phyloP scores from a whole-genome alignment of 768 basidiomycete genomes.

The Gyrodon lividus region DNA sequence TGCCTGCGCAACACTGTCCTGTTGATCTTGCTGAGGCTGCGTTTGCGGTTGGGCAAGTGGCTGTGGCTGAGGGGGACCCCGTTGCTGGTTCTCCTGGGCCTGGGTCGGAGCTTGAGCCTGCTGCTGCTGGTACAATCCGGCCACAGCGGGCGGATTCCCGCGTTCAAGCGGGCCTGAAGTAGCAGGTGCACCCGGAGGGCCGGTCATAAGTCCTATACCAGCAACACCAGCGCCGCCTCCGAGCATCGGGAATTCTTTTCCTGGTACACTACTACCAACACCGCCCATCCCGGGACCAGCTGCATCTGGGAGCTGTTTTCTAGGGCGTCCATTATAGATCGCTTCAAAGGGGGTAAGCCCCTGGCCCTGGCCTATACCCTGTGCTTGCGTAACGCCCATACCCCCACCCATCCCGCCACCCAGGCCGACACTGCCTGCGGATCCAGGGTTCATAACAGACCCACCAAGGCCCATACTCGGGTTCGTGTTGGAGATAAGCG shows the following conservation, averaged over 20 bases:
- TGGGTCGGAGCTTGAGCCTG: constrained; percentile 20
- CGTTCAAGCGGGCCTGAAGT: constrained; percentile 54
- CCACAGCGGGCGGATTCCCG: constrained; percentile 37
- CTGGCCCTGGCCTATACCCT: constrained; percentile 20
- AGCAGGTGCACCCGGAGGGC: constrained; percentile 50
- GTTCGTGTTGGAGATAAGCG: constrained; percentile 56
- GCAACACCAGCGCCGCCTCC: constrained; percentile 47
- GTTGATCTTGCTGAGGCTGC: constrained; percentile 20
- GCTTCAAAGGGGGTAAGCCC: constrained; percentile 59
- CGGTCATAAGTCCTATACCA: constrained; percentile 47
- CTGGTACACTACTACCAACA: constrained; percentile 27
- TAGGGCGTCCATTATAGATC: constrained; percentile 77
- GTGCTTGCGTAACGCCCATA: constrained; percentile 17
- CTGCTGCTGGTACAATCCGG: constrained; percentile 40
- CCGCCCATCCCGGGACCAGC: constrained; percentile 37
- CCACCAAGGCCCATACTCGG: constrained; percentile 20
- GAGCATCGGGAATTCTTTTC: constrained; percentile 65
- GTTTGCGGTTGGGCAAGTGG: constrained; percentile 30
- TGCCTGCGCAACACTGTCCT: constrained; percentile 15
- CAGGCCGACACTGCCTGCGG: constrained; percentile 14
- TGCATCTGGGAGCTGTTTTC: constrained; percentile 76
- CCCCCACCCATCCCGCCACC: constrained; percentile 9
- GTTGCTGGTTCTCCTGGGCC: constrained; percentile 32
- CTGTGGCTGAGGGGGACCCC: constrained; percentile 27
- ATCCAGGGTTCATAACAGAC: constrained; percentile 18